These are phyloP conservation scores for Martensiomyces pterosporus DNA, from an alignment of 192 early-diverging fungal species.

Conservation along the genomic window DNA sequence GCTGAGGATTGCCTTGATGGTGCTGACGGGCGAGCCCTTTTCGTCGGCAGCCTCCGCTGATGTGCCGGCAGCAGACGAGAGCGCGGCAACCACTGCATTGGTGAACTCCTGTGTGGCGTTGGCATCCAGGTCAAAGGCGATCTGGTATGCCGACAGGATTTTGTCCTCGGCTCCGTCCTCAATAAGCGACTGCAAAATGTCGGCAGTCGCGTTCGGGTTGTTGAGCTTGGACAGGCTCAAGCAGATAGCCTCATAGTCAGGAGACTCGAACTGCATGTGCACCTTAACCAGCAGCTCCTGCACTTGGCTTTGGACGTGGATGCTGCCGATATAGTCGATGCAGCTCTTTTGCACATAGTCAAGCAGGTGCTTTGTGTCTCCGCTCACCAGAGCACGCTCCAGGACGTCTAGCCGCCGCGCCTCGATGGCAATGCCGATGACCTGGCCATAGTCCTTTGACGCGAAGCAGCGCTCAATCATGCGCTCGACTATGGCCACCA, in stretches of 20 bases:
- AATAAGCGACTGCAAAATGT: slow-evolving; percentile 68
- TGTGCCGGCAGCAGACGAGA: too few relatives aligned
- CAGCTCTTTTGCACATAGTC: slow-evolving; percentile 80
- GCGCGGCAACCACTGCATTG: slow-evolving; percentile 63
- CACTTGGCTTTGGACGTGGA: slow-evolving; percentile 62
- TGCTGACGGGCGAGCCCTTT: slow-evolving; percentile 39
- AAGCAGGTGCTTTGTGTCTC: slow-evolving; percentile 69
- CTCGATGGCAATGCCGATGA: slow-evolving; percentile 95
- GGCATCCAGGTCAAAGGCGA: slow-evolving; percentile 96
- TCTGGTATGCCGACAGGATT: slow-evolving; percentile 87
- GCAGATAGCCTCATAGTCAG: slow-evolving; percentile 90
- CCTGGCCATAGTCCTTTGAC: slow-evolving; percentile 73
- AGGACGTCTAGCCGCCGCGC: slow-evolving; percentile 85
- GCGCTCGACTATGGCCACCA: slow-evolving; percentile 87
- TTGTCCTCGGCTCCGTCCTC: slow-evolving; percentile 60
- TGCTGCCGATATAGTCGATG: slow-evolving; percentile 73
- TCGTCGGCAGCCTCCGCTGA: too few relatives aligned
- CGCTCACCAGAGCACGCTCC: slow-evolving; percentile 71
- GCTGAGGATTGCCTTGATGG: slow-evolving; percentile 77
- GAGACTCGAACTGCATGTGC: slow-evolving; percentile 55
- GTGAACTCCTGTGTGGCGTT: slow-evolving; percentile 97
- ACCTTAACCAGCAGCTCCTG: slow-evolving; percentile 48
- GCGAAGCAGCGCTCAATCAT: slow-evolving; percentile 93
- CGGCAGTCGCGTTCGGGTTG: slow-evolving; percentile 67
- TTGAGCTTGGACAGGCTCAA: slow-evolving; percentile 91